Conservation (phyloP, 345 rosid species). For the Populus tremula region DNA sequence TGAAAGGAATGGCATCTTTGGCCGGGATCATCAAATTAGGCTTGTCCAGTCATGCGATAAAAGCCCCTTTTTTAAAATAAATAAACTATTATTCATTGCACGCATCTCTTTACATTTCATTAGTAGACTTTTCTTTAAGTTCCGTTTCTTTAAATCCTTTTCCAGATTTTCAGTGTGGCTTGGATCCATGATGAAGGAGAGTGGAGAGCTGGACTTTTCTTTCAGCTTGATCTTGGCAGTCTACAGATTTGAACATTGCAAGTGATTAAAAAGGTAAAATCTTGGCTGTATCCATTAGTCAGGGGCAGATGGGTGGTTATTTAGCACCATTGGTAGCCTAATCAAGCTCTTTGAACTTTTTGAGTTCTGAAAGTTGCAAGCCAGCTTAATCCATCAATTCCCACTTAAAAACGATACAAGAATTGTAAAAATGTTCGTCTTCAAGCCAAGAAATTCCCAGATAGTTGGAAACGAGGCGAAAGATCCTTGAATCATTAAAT, state of each 20-base stretch:
- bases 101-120: not conserved
- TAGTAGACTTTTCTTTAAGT: not conserved
- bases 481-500: not conserved
- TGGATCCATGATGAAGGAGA: not conserved
- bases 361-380: not conserved
- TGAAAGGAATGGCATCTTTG: not conserved
- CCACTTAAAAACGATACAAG: not conserved
- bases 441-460: no score
- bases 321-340: not conserved
- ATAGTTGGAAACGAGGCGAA: not conserved
- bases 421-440: not conserved
- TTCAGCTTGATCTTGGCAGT: not conserved
- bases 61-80: no score
- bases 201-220: not conserved
- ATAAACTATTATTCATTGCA: not conserved
- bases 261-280: not conserved
- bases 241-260: not conserved
- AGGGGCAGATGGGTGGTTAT: not conserved
- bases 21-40: not conserved
- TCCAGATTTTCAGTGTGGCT: not conserved
- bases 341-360: not conserved
- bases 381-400: not conserved
- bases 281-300: not conserved
- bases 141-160: not conserved
- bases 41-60: not conserved